Conservation (phyloP, 345 rosid species). For the Lenwebbia sp. region DNA sequence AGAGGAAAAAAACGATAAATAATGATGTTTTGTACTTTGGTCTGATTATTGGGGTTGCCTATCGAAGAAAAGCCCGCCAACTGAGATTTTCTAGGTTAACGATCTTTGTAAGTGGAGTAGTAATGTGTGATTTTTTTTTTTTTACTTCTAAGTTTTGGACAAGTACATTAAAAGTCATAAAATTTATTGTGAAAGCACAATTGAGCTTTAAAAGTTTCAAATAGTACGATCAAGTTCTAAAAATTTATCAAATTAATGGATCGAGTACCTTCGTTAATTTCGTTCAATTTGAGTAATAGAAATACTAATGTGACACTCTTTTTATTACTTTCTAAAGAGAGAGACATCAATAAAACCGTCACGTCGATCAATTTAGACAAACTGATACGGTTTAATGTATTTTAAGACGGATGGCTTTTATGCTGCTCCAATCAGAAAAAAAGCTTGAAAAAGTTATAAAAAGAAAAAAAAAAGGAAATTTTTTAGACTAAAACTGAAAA, state of each 20-base stretch:
- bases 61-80: neutral
- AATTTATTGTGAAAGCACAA: neutral
- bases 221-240: neutral
- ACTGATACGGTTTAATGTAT: too few species aligned
- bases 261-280: rapidly evolving
- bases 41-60: neutral
- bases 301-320: neutral
- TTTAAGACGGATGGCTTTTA: neutral
- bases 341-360: neutral
- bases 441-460: neutral
- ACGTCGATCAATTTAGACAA: neutral
- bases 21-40: neutral
- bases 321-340: neutral
- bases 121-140: neutral
- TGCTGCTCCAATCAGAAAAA: neutral
- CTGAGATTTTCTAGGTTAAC: neutral
- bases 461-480: neutral
- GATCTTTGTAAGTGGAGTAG: neutral
- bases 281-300: neutral
- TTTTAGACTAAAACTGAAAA: neutral
- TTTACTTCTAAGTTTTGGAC: neutral
- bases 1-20: too few species aligned
- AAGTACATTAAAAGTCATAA: neutral
- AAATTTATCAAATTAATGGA: neutral
- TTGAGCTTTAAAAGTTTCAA: neutral